Base-by-base conservation (phyloP, 1,139 yeast species). In the Magnusiomyces fungicola region DNA sequence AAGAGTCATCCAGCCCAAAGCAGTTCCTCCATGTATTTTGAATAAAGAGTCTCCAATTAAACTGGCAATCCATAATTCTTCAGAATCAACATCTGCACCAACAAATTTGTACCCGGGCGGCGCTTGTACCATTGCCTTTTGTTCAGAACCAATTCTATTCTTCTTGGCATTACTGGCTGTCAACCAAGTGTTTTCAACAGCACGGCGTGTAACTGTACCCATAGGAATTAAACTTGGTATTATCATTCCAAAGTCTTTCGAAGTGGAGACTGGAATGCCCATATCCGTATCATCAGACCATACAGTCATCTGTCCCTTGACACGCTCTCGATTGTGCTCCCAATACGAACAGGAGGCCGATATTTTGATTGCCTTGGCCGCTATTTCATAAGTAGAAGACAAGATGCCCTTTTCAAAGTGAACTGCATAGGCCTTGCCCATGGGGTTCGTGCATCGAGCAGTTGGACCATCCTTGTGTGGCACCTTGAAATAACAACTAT, bases 1-100 rank as follows among this genome's bases (percentile, higher is more conserved):
- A 49, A 94, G 73, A 1, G 97, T 90, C 99, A 94, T 94, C 98
- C 98, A 94, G 0, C 98, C 97, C 49, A 94, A 75, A 0, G 97
- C 96, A 0, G 98, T 88, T 16, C 95, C 95, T 2, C 98, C 99
- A 64, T 94, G 99, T 38, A 86, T 71, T 46, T 83, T 80, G 65
- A 92, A 87, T 50, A 83, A 78, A 0, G 97, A 82, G 65, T 94
- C 99, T 1, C 98, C 97, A 45, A 92, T 81, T 37, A 94, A 71
- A 25, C 97, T 85, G 0, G 98, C 98, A 58, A 94, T 92, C 99
- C 99, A 94, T 46, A 94, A 73, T 62, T 94, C 99, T 64, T 94
- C 98, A 39, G 96, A 87, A 67, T 94, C 99, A 3, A 94, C 99
- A 71, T 94, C 71, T 1, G 99, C 99, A 5, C 98, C 99, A 10